Evolutionary conservation across 2,329 filamentous ascomycete genomes (phyloP), one percentile per base, ranked within the genome.

Genomic region (Nannizziopsis barbatae): DNA sequence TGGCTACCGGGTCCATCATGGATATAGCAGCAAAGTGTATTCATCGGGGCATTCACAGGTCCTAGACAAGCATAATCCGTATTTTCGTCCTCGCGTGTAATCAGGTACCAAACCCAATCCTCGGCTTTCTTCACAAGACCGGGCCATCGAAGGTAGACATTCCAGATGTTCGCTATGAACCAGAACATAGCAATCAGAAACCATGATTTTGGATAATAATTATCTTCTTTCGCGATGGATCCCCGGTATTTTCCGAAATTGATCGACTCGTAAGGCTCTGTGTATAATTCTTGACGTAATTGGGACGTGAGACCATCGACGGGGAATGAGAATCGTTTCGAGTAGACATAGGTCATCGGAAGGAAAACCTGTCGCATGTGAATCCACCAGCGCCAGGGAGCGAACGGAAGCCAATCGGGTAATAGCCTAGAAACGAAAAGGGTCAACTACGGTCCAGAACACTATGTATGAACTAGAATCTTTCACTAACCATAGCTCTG

Each of bases 351-450:
- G 0, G 84, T 81, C 87, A 96, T 95, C 4, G 89, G 84, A 42
- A 95, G 65, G 60, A 90, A 95, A n/a, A 98, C 89, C 66, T 85
- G 81, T n/a, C 92, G 86, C 66, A 95, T 95, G 59, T 98, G 92
- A 59, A 96, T 86, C 90, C 89, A 95, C 89, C 90, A 95, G 56
- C 87, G 75, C 87, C 88, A 94, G 0, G 90, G 90, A 4, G 87
- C 81, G 60, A 95, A 76, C 0, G 89, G 89, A 2, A 87, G 76
- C 87, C 87, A 95, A 64, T 95, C 86, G 0, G 89, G 89, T 2
- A 95, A 70, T 36, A 95, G 73, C 73, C 72, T 75, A 48, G 3
- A 32, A 2, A 17, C 3, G 7, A 44, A 45, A 42, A 32, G 22
- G 41, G 6, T 27, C 2, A 45, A 45, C 7, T 12, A 17, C 15